These are phyloP conservation scores for Centaurea solstitialis DNA, from an alignment of 129 eudicot genomes.

Conservation along the genomic window DNA sequence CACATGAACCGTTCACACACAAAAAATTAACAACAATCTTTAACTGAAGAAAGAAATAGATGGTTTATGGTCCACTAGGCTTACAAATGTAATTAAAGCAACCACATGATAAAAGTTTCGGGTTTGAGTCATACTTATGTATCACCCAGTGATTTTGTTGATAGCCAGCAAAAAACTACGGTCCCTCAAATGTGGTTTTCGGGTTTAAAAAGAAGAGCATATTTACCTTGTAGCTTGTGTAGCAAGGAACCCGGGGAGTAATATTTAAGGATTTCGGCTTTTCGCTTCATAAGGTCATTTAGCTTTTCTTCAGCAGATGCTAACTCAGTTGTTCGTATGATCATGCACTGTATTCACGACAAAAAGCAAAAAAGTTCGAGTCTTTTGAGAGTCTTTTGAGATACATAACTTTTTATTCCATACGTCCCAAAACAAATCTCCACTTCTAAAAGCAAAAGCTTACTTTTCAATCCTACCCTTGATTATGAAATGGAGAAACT, in stretches of 20 bases:
- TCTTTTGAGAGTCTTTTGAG: conserved; percentile 1
- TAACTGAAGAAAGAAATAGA: neutral
- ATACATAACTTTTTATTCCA: neutral
- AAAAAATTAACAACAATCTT: neutral
- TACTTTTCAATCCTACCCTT: neutral
- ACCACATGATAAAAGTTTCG: neutral
- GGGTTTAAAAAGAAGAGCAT: neutral
- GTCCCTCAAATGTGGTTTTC: neutral
- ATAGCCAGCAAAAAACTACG: neutral
- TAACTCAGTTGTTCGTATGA: conserved; percentile 82
- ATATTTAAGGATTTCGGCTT: conserved; percentile 54
- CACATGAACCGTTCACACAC: neutral
- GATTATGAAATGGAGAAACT: too few relatives aligned
- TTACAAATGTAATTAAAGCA: too few relatives aligned
- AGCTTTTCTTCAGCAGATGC: conserved; percentile 90
- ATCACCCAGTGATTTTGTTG: neutral
- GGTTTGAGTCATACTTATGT: neutral
- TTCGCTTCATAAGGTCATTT: conserved; percentile 61
- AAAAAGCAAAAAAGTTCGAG: conserved; percentile 8
- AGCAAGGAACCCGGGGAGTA: conserved; percentile 79
- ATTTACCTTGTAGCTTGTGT: conserved; percentile 76
- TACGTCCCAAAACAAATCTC: neutral
- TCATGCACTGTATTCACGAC: conserved; percentile 65
- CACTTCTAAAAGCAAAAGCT: neutral
- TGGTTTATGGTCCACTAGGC: too few relatives aligned